Evolutionary conservation across 73 alveolate genomes (phyloP).

Genomic region (Blepharisma japonicum): DNA sequence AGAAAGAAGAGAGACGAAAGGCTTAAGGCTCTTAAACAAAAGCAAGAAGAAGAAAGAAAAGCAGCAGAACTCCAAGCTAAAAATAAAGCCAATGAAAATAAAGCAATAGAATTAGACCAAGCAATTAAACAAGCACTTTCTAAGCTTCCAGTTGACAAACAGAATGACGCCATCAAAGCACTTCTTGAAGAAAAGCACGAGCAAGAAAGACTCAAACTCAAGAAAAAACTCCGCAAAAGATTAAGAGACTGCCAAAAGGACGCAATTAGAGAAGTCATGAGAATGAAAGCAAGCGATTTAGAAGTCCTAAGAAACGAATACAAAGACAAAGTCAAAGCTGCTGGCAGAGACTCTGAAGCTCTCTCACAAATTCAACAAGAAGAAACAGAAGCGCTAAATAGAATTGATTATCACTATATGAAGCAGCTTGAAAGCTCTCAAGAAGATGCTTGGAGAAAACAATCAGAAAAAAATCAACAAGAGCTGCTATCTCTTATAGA

Average conservation of each 20-base stretch:
- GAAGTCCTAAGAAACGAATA: conserved; percentile 1
- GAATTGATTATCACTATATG: conserved; percentile 9
- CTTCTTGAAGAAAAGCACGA: conserved; percentile 28
- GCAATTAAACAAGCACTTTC: conserved; percentile 19
- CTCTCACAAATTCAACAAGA: background rate
- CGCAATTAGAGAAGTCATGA: conserved; percentile 6
- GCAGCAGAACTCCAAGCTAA: background rate
- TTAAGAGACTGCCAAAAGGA: background rate
- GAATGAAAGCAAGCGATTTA: conserved; percentile 6
- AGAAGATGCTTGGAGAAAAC: conserved; percentile 28
- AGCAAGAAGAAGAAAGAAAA: conserved; percentile 22
- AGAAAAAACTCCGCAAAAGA: background rate
- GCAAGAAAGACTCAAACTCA: background rate
- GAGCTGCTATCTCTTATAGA: conserved; percentile 12
- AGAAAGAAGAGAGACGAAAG: conserved; percentile 22
- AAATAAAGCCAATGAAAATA: background rate
- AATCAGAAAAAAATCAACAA: background rate
- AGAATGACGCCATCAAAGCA: background rate
- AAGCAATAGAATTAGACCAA: background rate
- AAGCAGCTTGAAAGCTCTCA: conserved; percentile 6
- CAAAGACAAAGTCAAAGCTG: conserved; percentile 16
- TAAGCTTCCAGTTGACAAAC: conserved; percentile 1
- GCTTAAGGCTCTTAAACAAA: background rate
- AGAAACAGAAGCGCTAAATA: conserved; percentile 2
- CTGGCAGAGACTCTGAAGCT: conserved; percentile 28